These are phyloP conservation scores for Haematococcus sp. DNA, from an alignment of 139 green algal species.

Conservation along the genomic window DNA sequence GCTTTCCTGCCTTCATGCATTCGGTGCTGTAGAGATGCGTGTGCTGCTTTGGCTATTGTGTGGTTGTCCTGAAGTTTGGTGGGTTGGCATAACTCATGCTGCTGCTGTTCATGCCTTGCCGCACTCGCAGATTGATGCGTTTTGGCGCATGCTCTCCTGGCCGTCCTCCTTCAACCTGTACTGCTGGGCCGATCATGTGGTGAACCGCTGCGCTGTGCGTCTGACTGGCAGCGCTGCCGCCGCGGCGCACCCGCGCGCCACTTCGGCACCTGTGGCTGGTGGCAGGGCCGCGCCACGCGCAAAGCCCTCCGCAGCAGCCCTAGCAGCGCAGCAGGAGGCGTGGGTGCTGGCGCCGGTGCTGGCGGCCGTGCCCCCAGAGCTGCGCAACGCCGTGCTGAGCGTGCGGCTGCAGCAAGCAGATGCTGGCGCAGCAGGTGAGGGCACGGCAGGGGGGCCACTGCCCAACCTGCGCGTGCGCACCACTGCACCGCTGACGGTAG, in stretches of 20 bases:
- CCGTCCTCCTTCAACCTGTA: slow-evolving; percentile 23
- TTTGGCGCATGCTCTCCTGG: background rate
- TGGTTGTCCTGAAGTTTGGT: too few species aligned
- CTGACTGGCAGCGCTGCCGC: slow-evolving; percentile 4
- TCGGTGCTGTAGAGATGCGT: too few species aligned
- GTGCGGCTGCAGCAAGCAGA: slow-evolving; percentile 2
- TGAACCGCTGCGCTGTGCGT: slow-evolving; percentile 22
- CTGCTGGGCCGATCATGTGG: slow-evolving; percentile 30
- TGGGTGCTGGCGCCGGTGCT: slow-evolving; percentile 19
- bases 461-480: too few species aligned
- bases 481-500: background rate
- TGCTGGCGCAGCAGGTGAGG: too few species aligned
- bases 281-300: background rate
- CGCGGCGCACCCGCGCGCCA: too few species aligned
- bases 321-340: background rate
- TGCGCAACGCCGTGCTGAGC: slow-evolving; percentile 14
- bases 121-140: background rate
- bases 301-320: background rate
- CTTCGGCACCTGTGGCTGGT: too few species aligned
- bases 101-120: too few species aligned
- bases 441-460: too few species aligned
- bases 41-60: too few species aligned
- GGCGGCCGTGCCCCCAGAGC: slow-evolving; percentile 14
- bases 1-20: too few species aligned
- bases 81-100: too few species aligned